phyloP scores from a whole-genome alignment of 352 stramenopile species.

The Achlya hypogyna region DNA sequence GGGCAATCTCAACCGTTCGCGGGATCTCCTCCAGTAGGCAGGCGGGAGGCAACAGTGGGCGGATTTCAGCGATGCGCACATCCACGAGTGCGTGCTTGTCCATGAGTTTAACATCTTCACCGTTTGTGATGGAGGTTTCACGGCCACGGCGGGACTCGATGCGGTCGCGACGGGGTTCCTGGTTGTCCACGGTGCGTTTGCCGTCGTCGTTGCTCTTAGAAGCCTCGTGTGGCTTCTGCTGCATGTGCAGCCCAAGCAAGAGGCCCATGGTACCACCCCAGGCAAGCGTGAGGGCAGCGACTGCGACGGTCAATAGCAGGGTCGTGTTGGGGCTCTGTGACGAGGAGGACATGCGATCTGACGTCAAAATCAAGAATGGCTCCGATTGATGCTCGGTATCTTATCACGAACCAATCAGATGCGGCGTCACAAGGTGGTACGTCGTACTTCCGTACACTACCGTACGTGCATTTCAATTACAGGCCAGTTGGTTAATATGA shows the following conservation, averaged over 20 bases:
- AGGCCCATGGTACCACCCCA: conserved; percentile 12
- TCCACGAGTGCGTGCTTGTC: conserved; percentile 82
- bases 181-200: background rate
- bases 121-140: conserved; percentile 21
- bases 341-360: background rate
- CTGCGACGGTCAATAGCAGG: conserved; percentile 2
- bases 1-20: conserved; percentile 60
- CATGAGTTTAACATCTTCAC: conserved; percentile 74
- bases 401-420: too few species aligned
- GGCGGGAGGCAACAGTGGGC: conserved; percentile 76
- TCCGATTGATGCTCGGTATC: background rate
- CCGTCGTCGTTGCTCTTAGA: background rate
- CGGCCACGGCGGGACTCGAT: background rate
- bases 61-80: conserved; percentile 79
- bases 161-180: background rate
- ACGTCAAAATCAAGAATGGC: background rate
- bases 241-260: conserved; percentile 5
- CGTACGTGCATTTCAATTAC: conserved; percentile 6
- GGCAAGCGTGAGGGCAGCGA: conserved; percentile 6
- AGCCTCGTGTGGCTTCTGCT: background rate
- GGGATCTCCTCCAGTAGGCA: conserved; percentile 81
- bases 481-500: background rate
- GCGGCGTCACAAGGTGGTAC: background rate
- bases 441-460: background rate
- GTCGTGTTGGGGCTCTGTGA: background rate